Evolutionary conservation across 2,329 filamentous ascomycete genomes (phyloP), one percentile per base, ranked within the genome.

Genomic region (Esteya vermicola): DNA sequence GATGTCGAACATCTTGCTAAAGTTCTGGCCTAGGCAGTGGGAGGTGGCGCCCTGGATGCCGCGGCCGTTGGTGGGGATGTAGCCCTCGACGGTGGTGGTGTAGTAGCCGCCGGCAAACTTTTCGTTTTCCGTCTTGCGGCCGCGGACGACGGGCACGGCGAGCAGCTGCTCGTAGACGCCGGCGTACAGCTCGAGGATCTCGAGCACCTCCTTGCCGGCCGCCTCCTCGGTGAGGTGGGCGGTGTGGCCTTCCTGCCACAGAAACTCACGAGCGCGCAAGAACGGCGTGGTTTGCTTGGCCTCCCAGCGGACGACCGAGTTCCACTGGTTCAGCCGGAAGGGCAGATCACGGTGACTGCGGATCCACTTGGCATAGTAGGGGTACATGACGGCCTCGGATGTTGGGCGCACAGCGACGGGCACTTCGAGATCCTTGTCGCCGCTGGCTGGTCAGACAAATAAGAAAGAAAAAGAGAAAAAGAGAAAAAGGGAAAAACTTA

Each of bases 1-100:
- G 58, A 98, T 96, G 60, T 91, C 82, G 58, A 96, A 98, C 48
- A 98, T 98, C 65, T 93, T 95, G 59, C 81, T 88, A 65, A 98
- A 98, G 65, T 98, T 95, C 64, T 98, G 91, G 39, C 91, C 91
- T 9, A 98, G 71, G 52, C 79, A 85, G 67, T 98, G 91, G 39
- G 85, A 94, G 31, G 91, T 98, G 39, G 78, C 91, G 49, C 88
- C 91, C 64, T 98, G 91, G 45, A 98, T 96, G 58, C 91, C 91
- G 57, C 91, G 82, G 20, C 91, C 91, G 48, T 93, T 96, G 46
- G 85, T 78, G 27, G 91, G 88, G 50, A 98, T 95, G 60, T 94
- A 98, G 26, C 86, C 91, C 64, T 98, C 91, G 36, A 93, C 83
- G 1, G 91, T 98, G 43, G 89, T 93, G 36, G 91, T 96, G 67